phyloP scores from a whole-genome alignment of 371 early-diverging fungal species.

The Paraphysoderma sedebokerense region DNA sequence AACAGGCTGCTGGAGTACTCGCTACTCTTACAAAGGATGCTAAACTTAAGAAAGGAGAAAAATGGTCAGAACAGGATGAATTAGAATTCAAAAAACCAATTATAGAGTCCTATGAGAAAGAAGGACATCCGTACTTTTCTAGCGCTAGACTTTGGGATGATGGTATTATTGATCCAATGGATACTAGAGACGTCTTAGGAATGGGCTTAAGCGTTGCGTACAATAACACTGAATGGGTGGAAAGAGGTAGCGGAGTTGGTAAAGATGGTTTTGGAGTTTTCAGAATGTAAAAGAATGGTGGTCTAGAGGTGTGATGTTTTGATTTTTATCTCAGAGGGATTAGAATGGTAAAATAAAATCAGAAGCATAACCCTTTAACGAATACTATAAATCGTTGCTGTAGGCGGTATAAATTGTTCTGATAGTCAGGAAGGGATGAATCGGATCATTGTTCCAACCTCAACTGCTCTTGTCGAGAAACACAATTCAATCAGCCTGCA shows the following conservation, averaged over 20 bases:
- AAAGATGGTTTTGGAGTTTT: constrained; percentile 71
- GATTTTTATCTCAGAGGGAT: no score
- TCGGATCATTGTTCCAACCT: no score
- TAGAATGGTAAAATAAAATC: no score
- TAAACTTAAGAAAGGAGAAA: constrained; percentile 59
- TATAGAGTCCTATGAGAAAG: constrained; percentile 68
- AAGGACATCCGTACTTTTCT: constrained; percentile 90
- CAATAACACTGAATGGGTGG: constrained; percentile 66
- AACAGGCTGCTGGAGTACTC: constrained; percentile 90
- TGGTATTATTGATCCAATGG: constrained; percentile 82
- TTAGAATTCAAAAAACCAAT: constrained; percentile 75
- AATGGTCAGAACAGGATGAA: constrained; percentile 53
- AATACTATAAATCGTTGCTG: no score
- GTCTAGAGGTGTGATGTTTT: no score
- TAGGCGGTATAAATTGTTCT: no score
- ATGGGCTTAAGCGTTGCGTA: constrained; percentile 67
- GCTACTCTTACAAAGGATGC: constrained; percentile 76
- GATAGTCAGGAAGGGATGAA: no score
- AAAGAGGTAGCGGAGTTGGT: neutral
- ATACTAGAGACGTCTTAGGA: constrained; percentile 77
- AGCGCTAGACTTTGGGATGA: constrained; percentile 92
- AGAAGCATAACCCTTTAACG: no score
- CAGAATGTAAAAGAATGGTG: constrained; percentile 59
- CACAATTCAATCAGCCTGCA: no score
- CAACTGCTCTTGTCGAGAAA: no score